Percentiles rank a stretch among this genome's conserved stretches.
Conservation (phyloP, 1,139 yeast species). For the Diutina neorugosa region DNA sequence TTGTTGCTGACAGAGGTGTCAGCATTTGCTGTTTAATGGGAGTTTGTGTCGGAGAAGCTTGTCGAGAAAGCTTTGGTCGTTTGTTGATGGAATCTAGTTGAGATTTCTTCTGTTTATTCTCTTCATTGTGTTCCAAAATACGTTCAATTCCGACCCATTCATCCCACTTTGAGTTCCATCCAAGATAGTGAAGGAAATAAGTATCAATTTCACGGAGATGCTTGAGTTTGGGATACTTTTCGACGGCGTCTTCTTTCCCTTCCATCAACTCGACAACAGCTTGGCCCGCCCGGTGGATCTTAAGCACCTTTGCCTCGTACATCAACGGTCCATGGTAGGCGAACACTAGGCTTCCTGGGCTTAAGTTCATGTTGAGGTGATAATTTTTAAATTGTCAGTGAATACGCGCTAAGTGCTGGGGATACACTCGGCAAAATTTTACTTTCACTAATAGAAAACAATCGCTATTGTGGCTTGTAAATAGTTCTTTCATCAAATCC, state of each 20-base stretch:
- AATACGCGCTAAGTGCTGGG: background rate
- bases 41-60: background rate
- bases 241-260: conserved; percentile 17
- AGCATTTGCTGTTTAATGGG: background rate
- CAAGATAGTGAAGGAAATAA: conserved; percentile 78
- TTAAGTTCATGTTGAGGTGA: background rate
- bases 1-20: background rate
- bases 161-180: conserved; percentile 96
- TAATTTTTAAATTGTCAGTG: background rate
- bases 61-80: background rate
- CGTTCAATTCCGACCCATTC: conserved; percentile 82
- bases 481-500: background rate
- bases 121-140: conserved; percentile 56
- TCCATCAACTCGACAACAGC: conserved; percentile 30
- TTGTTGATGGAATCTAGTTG: background rate
- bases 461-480: no score
- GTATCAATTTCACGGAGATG: conserved; percentile 25
- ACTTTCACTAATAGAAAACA: background rate
- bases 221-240: conserved; percentile 8
- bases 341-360: conserved; percentile 40
- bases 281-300: conserved; percentile 44
- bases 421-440: background rate
- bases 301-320: conserved; percentile 76
- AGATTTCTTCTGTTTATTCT: conserved; percentile 23
- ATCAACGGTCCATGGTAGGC: conserved; percentile 89